These are phyloP conservation scores for Trametes versicolor DNA, from an alignment of 1,284 basidiomycete genomes.

Conservation along the genomic window DNA sequence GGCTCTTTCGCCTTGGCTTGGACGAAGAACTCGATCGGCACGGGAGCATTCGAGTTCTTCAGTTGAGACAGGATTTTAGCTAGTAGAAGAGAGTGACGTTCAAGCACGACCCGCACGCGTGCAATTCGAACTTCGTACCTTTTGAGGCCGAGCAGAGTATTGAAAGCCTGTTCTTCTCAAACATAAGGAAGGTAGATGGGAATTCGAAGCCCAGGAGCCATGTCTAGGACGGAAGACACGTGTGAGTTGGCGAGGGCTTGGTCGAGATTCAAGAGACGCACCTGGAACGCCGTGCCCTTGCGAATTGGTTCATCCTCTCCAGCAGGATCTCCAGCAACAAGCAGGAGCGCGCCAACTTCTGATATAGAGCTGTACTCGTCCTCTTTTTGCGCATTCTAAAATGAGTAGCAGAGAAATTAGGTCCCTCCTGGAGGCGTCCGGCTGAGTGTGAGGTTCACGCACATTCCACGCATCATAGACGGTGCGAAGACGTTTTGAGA, in stretches of 20 bases:
- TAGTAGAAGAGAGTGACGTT: conserved; percentile 44
- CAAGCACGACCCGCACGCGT: conserved; percentile 23
- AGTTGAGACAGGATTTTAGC: conserved; percentile 83
- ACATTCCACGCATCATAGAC: conserved; percentile 84
- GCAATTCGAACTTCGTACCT: conserved; percentile 58
- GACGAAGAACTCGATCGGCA: conserved; percentile 73
- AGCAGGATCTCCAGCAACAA: conserved; percentile 86
- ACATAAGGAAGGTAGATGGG: conserved; percentile 90
- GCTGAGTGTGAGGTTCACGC: conserved; percentile 42
- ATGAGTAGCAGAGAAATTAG: conserved; percentile 22
- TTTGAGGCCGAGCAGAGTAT: conserved; percentile 92
- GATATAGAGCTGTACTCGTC: conserved; percentile 77
- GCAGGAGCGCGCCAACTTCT: conserved; percentile 75
- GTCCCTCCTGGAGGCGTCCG: conserved; percentile 4
- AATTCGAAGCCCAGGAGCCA: conserved; percentile 98
- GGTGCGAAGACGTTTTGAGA: conserved; percentile 72
- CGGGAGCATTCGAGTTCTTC: conserved; percentile 58
- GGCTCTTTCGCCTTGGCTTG: conserved; percentile 81
- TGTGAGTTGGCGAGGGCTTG: conserved; percentile 26
- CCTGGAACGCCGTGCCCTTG: conserved; percentile 93
- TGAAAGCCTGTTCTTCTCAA: conserved; percentile 79
- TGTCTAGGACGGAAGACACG: conserved; percentile 61
- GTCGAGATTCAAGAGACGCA: conserved; percentile 49
- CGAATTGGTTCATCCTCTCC: conserved; percentile 86
- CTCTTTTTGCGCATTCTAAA: conserved; percentile 66